These are phyloP conservation scores for Ceratocystis eucalypticola DNA, from an alignment of 2,329 filamentous ascomycete species.

Conservation along the genomic window DNA sequence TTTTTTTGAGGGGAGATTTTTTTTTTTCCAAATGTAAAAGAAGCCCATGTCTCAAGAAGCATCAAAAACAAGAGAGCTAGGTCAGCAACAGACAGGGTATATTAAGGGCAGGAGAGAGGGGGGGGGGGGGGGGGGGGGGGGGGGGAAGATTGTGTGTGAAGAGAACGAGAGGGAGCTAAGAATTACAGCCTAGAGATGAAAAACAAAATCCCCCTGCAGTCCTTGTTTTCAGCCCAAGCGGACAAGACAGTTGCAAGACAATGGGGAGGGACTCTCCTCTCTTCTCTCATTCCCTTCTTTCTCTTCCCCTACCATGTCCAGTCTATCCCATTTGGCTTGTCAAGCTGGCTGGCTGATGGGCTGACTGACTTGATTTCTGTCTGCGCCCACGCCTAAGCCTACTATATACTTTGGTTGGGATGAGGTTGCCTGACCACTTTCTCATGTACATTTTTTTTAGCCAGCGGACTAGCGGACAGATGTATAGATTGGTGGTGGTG, in stretches of 20 bases:
- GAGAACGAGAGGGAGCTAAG: neutral
- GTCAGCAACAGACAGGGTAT: too few species aligned
- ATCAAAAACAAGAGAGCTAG: too few species aligned
- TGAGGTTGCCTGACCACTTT: too few species aligned
- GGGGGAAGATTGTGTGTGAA: neutral
- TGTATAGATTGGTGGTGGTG: too few species aligned
- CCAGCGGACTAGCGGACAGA: too few species aligned
- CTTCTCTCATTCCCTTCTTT: neutral
- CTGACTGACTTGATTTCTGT: neutral
- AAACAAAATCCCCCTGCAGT: neutral
- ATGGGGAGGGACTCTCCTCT: neutral
- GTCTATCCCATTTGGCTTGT: neutral
- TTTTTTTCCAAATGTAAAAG: neutral
- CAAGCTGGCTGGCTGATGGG: neutral
- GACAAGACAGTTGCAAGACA: conserved; percentile 6
- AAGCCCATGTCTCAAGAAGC: neutral
- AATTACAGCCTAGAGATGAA: neutral
- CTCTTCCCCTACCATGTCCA: neutral
- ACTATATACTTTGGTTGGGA: neutral
- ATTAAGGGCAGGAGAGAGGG: too few species aligned
- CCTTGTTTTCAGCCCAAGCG: neutral
- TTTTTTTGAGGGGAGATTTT: neutral
- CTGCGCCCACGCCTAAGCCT: neutral
- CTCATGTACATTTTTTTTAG: too few species aligned
- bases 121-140: too few species aligned